Evolutionary conservation across 2,329 filamentous ascomycete genomes (phyloP), one percentile per base, ranked within the genome.

Genomic region (Septoria petroselini): DNA sequence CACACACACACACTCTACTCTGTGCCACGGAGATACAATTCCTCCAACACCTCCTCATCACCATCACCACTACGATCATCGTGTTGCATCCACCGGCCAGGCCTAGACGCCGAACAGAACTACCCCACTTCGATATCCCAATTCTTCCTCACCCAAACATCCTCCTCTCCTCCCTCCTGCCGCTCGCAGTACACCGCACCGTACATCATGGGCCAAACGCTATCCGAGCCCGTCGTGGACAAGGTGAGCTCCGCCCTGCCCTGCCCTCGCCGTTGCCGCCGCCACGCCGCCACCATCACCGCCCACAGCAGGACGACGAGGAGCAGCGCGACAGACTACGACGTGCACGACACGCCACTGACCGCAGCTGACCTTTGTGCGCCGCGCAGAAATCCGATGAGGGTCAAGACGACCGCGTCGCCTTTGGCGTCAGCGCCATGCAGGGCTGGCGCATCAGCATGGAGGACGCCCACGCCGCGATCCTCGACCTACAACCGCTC

Each of bases 371-470:
- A 42, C 41, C n/a, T n/a, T 35, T 40, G n/a, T 41, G 31, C 42
- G 41, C 49, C 29, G 42, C 44, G 45, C 65, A 97, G 93, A 79
- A 84, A 74, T 98, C 93, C 66, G 84, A 86, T 70, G 84, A 84
- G 69, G 91, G 91, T 73, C 84, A 89, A 75, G 91, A 97, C 87
- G 90, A 95, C 60, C 85, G 88, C 69, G 83, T 95, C 69, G 74
- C 93, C 69, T 98, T 88, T 72, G 93, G 93, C 68, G 84, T 97
- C 60, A 98, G 93, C 60, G 90, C 90, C 73, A 98, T 98, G 93
- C 93, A 98, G 75, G 93, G 93, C 77, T 98, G 93, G 93, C 87
- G 93, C 76, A 97, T 98, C 75, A 95, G 88, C 77, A 98, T 98
- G 93, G 93, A 98, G 72, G 93, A 98, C 70, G 84, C 93, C 58